Percentiles rank a stretch among this genome's conserved stretches.
Conservation (phyloP, 1,284 basidiomycete genomes). For the Trametes polyzona region DNA sequence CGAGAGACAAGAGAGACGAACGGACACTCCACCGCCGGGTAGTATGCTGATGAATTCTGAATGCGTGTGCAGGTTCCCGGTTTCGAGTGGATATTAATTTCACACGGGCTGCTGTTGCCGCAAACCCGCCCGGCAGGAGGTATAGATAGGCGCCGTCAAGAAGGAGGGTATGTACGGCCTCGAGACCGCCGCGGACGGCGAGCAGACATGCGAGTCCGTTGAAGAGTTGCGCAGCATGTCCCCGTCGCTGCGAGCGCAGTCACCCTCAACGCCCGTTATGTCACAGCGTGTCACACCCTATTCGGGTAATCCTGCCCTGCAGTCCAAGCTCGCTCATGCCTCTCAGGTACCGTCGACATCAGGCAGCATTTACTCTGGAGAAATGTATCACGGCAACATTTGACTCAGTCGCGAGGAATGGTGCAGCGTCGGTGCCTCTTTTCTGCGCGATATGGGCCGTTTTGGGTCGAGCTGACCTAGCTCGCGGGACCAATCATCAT, state of each 20-base stretch:
- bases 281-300: not conserved
- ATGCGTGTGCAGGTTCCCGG: slow-evolving; percentile 7
- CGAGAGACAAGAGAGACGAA: not conserved
- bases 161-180: not conserved
- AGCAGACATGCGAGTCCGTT: slow-evolving; percentile 8
- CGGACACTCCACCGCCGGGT: slow-evolving; percentile 15
- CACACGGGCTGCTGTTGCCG: slow-evolving; percentile 12
- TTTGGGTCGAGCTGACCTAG: too few relatives aligned
- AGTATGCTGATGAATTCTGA: slow-evolving; percentile 6
- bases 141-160: not conserved
- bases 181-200: slow-evolving; percentile 1
- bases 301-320: too few relatives aligned
- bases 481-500: too few relatives aligned
- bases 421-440: too few relatives aligned
- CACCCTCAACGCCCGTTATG: not conserved
- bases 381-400: too few relatives aligned
- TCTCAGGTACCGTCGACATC: too few relatives aligned
- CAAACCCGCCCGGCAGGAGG: not conserved
- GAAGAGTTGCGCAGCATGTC: not conserved
- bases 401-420: too few relatives aligned
- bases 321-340: too few relatives aligned
- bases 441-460: too few relatives aligned
- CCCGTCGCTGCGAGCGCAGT: not conserved
- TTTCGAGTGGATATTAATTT: slow-evolving; percentile 14
- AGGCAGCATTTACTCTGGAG: too few relatives aligned